Evolutionary conservation across 352 stramenopile species (phyloP).

Genomic region (Pythium vanterpoolii): DNA sequence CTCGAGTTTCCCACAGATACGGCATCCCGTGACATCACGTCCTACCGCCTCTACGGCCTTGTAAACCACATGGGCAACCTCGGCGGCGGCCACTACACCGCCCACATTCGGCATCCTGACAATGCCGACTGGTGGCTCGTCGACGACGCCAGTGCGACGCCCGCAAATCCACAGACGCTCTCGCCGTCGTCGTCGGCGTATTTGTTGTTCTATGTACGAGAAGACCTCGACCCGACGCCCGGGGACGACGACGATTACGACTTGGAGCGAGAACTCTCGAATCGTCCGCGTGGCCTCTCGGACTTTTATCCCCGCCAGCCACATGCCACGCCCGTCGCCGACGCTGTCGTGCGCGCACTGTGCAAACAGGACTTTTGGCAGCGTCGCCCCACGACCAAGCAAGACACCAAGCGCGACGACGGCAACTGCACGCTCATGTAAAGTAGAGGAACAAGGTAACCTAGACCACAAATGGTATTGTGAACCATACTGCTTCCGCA

Average conservation of each 20-base stretch:
- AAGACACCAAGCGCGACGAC: conserved; percentile 9
- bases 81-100: conserved; percentile 92
- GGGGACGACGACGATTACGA: conserved; percentile 18
- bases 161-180: conserved; percentile 25
- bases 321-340: conserved; percentile 4
- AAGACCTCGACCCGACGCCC: conserved; percentile 36
- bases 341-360: conserved; percentile 13
- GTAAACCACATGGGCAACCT: conserved; percentile 95
- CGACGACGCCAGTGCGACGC: conserved; percentile 81
- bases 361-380: conserved; percentile 21
- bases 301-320: conserved; percentile 39
- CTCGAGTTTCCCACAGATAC: conserved; percentile 42
- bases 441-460: conserved; percentile 3
- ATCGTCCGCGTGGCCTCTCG: conserved; percentile 1
- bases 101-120: conserved; percentile 39
- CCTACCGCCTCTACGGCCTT: conserved; percentile 93
- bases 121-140: conserved; percentile 89
- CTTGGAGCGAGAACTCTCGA: background rate
- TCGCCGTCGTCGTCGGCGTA: conserved; percentile 53
- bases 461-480: conserved; percentile 15
- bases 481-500: no score
- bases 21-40: conserved; percentile 34
- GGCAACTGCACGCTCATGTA: conserved; percentile 20
- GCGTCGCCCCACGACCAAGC: conserved; percentile 1
- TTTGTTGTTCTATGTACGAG: conserved; percentile 66